These are phyloP conservation scores for Trichoderma pleuroti DNA, from an alignment of 2,329 filamentous ascomycete species.

Conservation along the genomic window DNA sequence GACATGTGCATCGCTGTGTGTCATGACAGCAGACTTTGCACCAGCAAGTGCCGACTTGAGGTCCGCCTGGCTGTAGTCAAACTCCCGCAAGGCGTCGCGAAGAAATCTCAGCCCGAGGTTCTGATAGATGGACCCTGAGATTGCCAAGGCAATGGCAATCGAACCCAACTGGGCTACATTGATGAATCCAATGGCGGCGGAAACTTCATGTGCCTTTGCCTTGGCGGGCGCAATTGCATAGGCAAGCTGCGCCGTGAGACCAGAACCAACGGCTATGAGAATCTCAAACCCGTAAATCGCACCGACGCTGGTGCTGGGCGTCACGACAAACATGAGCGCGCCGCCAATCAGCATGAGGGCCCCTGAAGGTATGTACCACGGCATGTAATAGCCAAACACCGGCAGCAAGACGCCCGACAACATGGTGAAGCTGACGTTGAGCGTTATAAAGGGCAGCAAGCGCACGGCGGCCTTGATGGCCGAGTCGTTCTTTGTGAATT, in stretches of 20 bases:
- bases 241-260: background rate
- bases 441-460: background rate
- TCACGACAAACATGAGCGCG: background rate
- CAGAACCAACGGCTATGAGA: background rate
- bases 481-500: background rate
- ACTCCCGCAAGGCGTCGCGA: background rate
- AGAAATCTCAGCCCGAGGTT: background rate
- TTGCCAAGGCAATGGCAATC: background rate
- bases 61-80: background rate
- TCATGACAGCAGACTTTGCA: background rate
- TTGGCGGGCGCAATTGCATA: background rate
- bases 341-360: background rate
- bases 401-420: background rate
- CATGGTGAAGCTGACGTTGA: background rate
- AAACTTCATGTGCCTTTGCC: background rate
- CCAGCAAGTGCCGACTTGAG: background rate
- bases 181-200: background rate
- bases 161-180: background rate
- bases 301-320: background rate
- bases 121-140: background rate
- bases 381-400: background rate
- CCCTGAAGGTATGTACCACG: background rate
- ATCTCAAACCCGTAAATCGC: background rate
- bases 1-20: background rate
- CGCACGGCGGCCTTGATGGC: background rate